These are phyloP conservation scores for Phytophthora pluvialis DNA, from an alignment of 352 stramenopile species.

Conservation along the genomic window DNA sequence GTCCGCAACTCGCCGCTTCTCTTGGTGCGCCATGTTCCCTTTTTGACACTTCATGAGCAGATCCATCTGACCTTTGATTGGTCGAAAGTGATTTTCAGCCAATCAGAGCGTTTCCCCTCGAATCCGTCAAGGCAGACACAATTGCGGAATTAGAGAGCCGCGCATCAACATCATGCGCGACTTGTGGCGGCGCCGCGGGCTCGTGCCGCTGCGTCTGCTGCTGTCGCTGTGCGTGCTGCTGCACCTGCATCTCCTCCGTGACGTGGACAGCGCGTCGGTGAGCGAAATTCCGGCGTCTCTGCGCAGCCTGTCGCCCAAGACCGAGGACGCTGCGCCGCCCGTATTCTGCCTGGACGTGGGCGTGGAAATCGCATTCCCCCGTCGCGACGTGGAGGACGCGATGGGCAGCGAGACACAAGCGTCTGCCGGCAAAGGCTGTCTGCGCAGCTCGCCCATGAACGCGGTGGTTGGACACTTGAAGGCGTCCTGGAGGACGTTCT, in stretches of 20 bases:
- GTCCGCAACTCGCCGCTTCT: conserved; percentile 16
- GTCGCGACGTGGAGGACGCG: conserved; percentile 25
- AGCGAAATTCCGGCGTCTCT: conserved; percentile 6
- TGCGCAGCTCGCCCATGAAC: conserved; percentile 47
- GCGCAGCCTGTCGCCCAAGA: conserved; percentile 6
- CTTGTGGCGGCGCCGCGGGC: conserved; percentile 1
- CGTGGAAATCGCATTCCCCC: conserved; percentile 53
- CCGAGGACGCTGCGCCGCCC: conserved; percentile 19
- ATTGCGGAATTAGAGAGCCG: background rate
- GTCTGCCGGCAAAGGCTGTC: conserved; percentile 31
- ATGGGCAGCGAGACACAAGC: conserved; percentile 21
- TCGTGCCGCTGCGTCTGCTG: background rate
- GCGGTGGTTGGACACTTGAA: conserved; percentile 43
- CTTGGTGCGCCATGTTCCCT: conserved; percentile 23
- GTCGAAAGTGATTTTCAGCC: conserved; percentile 1
- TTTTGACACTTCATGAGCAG: background rate
- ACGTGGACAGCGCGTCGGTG: background rate
- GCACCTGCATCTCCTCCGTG: background rate
- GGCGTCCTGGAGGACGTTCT: conserved; percentile 39
- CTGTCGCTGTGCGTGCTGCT: conserved; percentile 6
- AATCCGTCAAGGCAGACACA: conserved; percentile 9
- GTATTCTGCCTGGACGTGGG: conserved; percentile 56
- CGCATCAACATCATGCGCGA: conserved; percentile 15
- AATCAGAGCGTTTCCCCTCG: conserved; percentile 11
- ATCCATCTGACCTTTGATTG: conserved; percentile 5